phyloP scores from a whole-genome alignment of 139 green algal species.

The Haematococcus lacustris region DNA sequence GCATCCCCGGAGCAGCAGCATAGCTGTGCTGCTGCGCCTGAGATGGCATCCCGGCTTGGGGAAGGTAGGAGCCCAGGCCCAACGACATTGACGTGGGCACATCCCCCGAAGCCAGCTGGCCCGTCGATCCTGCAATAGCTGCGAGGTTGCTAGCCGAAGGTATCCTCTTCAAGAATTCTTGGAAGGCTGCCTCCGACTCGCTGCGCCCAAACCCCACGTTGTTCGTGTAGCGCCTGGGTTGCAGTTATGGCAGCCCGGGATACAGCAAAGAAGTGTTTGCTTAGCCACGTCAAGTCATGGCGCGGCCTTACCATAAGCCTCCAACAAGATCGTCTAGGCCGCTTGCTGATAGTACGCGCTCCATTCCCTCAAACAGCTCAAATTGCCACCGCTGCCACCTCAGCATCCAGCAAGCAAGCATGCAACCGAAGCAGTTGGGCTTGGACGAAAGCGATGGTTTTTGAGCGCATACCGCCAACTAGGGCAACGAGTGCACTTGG shows the following conservation, averaged over 20 bases:
- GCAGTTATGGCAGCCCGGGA: too few relatives aligned
- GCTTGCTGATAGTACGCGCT: slow-evolving; percentile 2
- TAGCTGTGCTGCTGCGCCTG: not conserved
- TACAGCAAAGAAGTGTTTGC: too few relatives aligned
- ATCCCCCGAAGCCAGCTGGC: not conserved
- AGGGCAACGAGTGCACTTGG: too few relatives aligned
- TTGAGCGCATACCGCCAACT: too few relatives aligned
- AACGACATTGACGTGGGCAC: not conserved
- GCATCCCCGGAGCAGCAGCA: not conserved
- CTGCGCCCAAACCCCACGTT: slow-evolving; percentile 36
- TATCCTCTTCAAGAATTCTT: slow-evolving; percentile 71
- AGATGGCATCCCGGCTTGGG: too few relatives aligned
- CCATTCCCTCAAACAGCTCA: not conserved
- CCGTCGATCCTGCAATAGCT: slow-evolving; percentile 1
- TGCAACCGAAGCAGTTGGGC: too few relatives aligned
- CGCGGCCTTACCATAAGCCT: slow-evolving; percentile 6
- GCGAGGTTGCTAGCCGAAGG: slow-evolving; percentile 54
- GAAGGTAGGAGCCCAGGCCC: too few relatives aligned
- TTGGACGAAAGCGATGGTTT: too few relatives aligned
- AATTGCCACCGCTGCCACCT: not conserved
- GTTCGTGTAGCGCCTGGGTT: too few relatives aligned
- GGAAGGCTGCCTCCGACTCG: slow-evolving; percentile 54
- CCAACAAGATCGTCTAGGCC: slow-evolving; percentile 14
- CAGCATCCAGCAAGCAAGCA: too few relatives aligned
- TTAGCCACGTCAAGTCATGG: not conserved